Evolutionary conservation across 306 rosid genomes (phyloP), one percentile per base, ranked within the genome.

Genomic region (Vigna hirtella): DNA sequence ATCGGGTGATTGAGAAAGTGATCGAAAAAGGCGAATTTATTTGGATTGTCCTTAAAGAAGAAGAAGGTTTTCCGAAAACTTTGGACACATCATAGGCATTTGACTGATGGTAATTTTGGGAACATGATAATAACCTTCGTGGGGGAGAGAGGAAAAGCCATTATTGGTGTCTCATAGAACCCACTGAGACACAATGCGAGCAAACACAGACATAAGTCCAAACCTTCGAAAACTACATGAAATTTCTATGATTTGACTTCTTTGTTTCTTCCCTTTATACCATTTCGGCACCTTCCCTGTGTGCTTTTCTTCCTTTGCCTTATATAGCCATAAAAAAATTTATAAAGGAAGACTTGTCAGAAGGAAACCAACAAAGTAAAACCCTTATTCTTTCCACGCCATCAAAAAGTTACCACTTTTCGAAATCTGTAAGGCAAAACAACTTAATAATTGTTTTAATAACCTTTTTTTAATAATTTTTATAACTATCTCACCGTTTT

Each of bases 171-270:
- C 40, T 70, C 52, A 40, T 24, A 12, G 1, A 26, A 26, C 0
- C 28, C 4, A 26, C 28, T 26, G 28, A 26, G 28, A 26, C 73
- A 66, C 77, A 84, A 66, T 48, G 61, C 58, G 15, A 20, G 34
- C 11, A 63, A 57, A 48, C 77, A 72, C 70, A 71, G 28, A 81
- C 74, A 38, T 81, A 63, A 77, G 36, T 81, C 85, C 85, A 81
- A 85, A 73, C 78, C 36, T 62, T 36, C 40, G 83, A 77, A 57
- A 81, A 73, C 71, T 73, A 73, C 62, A 42, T 82, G 86, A 85
- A 85, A 82, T 85, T 85, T 85, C 86, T 74, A 40, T 30, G 61
- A 70, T 52, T 34, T 50, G 53, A 81, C 77, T 58, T 45, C 32
- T 69, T 68, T 68, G 70, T 56, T 73, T 20, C 30, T 77, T 81